Conservation (phyloP, 129 eudicot genomes). For the Artemisia annua region DNA sequence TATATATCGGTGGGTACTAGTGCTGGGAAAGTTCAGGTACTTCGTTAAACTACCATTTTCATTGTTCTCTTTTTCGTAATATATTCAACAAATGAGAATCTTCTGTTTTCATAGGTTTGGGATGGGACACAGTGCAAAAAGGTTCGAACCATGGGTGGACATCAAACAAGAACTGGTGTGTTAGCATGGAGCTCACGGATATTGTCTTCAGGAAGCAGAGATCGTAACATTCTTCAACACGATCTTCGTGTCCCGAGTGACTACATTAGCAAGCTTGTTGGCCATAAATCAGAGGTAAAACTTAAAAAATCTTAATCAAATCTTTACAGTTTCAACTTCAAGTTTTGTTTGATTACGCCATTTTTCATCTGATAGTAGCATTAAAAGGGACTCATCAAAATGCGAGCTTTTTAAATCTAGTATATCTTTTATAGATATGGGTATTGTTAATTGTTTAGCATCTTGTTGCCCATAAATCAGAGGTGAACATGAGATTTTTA, state of each 20-base stretch:
- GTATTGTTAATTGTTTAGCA: neutral
- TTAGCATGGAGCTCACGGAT: constrained; percentile 94
- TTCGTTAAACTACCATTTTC: neutral
- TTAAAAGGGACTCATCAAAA: neutral
- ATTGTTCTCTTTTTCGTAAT: too few relatives aligned
- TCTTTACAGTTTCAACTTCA: neutral
- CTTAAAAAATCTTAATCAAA: neutral
- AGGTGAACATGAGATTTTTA: neutral
- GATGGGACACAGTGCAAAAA: constrained; percentile 98
- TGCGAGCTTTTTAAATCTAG: neutral
- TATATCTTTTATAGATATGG: neutral
- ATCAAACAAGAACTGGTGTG: constrained; percentile 95
- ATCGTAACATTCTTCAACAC: constrained; percentile 90
- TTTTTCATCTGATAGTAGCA: neutral
- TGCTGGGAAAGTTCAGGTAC: constrained; percentile 94
- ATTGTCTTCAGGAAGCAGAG: constrained; percentile 96
- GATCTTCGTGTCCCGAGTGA: constrained; percentile 93
- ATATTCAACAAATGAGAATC: too few relatives aligned
- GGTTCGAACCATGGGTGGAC: constrained; percentile 89
- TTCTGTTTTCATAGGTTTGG: constrained; percentile 60
- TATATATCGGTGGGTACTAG: constrained; percentile 87
- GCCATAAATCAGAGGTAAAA: constrained; percentile 94
- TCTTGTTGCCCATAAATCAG: neutral
- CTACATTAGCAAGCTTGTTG: constrained; percentile 86
- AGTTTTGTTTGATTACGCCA: neutral